Conservation (phyloP, 176 grass and related monocot genomes). For the Triticum dicoccoides region DNA sequence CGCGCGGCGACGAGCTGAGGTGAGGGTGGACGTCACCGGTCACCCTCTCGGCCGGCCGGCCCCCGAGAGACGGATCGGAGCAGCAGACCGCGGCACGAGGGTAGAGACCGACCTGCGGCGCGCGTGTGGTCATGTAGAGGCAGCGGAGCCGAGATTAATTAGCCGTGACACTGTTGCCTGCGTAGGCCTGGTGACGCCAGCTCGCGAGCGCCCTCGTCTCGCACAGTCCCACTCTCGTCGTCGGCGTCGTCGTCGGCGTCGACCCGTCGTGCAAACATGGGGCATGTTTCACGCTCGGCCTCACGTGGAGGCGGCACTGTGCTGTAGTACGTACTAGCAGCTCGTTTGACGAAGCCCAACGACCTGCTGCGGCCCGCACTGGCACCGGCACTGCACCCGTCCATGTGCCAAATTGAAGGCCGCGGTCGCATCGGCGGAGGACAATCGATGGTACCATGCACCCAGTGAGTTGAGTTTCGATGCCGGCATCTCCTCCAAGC, state of each 20-base stretch:
- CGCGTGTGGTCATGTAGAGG: too few relatives aligned
- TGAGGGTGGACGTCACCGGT: not conserved
- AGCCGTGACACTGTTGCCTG: not conserved
- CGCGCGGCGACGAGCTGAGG: too few relatives aligned
- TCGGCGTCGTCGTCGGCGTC: too few relatives aligned
- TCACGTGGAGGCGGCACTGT: not conserved
- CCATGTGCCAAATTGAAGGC: not conserved
- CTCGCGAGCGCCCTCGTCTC: not conserved
- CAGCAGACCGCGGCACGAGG: not conserved
- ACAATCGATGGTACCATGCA: not conserved
- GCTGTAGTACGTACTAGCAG: too few relatives aligned
- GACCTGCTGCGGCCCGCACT: too few relatives aligned
- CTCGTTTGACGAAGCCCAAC: too few relatives aligned
- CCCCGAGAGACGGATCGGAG: not conserved
- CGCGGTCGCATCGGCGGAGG: not conserved
- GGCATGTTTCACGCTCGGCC: not conserved
- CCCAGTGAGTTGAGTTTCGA: slow-evolving; percentile 3
- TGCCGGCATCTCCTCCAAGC: slow-evolving; percentile 19
- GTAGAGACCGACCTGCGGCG: not conserved
- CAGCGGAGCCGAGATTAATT: not conserved
- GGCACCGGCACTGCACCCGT: too few relatives aligned
- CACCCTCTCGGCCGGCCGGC: not conserved
- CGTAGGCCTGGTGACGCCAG: not conserved
- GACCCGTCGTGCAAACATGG: not conserved
- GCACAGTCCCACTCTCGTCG: not conserved